phyloP scores from a whole-genome alignment of 805 yeast genomes.

The Yarrowia sp. region DNA sequence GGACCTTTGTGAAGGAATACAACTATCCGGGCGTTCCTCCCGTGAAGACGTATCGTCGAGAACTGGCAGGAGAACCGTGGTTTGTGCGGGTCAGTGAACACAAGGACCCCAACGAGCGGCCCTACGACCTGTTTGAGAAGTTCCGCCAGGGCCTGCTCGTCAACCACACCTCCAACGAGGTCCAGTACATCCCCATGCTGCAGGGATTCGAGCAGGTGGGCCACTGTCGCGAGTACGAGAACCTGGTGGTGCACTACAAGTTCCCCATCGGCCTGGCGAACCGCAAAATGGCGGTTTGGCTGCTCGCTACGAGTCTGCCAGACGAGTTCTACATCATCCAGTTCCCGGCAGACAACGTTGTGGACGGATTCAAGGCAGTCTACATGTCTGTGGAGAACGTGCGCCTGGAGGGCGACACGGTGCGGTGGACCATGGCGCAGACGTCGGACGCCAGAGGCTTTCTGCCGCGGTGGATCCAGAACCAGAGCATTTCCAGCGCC shows the following conservation, averaged over 20 bases:
- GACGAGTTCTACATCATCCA: slow-evolving; percentile 35
- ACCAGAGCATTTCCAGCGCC: slow-evolving; percentile 27
- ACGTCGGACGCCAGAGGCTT: slow-evolving; percentile 44
- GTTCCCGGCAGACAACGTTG: slow-evolving; percentile 38
- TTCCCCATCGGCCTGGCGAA: slow-evolving; percentile 40
- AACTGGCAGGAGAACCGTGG: slow-evolving; percentile 39
- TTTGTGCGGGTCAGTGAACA: slow-evolving; percentile 41
- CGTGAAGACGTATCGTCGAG: slow-evolving; percentile 33
- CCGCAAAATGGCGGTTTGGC: slow-evolving; percentile 42
- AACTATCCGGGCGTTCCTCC: neutral
- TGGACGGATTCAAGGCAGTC: slow-evolving; percentile 32
- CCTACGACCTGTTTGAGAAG: slow-evolving; percentile 33
- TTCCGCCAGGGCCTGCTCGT: slow-evolving; percentile 37
- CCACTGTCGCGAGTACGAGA: slow-evolving; percentile 32
- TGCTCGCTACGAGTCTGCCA: slow-evolving; percentile 30
- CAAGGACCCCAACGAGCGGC: slow-evolving; percentile 30
- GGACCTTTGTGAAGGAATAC: slow-evolving; percentile 8
- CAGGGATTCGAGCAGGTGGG: slow-evolving; percentile 32
- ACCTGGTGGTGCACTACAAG: slow-evolving; percentile 36
- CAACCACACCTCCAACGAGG: slow-evolving; percentile 43
- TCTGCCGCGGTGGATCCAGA: slow-evolving; percentile 43
- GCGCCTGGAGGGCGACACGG: slow-evolving; percentile 28
- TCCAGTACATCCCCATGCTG: slow-evolving; percentile 41
- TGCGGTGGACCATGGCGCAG: slow-evolving; percentile 44
- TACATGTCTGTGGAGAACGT: slow-evolving; percentile 43